A percentile compares a stretch with the other conserved stretches of the same genome.
phyloP scores from a whole-genome alignment of 768 basidiomycete species.

The Pleurotus citrinopileatus region DNA sequence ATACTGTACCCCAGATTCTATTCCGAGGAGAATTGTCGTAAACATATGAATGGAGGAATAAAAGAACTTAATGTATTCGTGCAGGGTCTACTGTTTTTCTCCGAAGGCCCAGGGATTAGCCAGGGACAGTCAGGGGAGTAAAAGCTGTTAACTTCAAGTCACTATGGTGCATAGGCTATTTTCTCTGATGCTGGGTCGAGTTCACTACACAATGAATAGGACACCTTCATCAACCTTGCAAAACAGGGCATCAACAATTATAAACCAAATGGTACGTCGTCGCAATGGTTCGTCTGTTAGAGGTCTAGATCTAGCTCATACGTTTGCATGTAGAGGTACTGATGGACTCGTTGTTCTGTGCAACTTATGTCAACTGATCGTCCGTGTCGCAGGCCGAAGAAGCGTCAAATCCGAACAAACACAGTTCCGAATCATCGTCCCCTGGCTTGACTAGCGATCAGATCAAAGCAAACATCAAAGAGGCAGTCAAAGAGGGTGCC shows the following conservation, averaged over 20 bases:
- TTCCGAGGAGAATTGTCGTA: no score
- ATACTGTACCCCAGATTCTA: no score
- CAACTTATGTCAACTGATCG: no score
- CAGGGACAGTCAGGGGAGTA: not conserved
- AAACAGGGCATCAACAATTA: not conserved
- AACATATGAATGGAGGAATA: no score
- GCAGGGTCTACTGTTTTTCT: no score
- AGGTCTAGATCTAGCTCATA: no score
- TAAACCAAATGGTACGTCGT: not conserved
- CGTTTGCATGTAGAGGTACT: not conserved
- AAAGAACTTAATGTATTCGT: no score
- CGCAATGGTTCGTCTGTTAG: not conserved
- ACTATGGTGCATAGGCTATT: not conserved
- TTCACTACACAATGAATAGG: conserved; percentile 36
- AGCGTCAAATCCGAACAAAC: no score
- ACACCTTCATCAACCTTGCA: conserved; percentile 26
- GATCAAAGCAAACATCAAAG: conserved; percentile 9
- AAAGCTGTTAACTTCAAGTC: not conserved
- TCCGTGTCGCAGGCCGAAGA: no score
- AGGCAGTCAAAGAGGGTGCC: not conserved
- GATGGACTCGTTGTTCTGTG: not conserved
- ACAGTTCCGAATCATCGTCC: not conserved
- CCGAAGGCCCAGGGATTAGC: not conserved
- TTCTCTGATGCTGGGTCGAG: not conserved
- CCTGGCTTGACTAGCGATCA: not conserved